Evolutionary conservation across 495 filamentous ascomycete genomes (phyloP).

Genomic region (Parathielavia hyrcaniae): DNA sequence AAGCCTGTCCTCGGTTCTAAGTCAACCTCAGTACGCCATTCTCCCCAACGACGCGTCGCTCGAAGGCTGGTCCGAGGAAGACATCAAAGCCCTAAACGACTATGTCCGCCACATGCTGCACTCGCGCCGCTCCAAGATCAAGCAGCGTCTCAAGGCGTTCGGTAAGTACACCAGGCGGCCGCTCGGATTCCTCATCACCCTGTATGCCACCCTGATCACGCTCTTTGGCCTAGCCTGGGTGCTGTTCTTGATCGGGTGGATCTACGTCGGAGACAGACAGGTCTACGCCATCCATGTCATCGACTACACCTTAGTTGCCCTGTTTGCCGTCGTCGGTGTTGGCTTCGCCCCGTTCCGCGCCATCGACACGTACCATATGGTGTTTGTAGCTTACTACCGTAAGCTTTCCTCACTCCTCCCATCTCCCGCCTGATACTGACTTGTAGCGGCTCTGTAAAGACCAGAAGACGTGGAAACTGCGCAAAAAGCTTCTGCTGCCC

Average conservation of each 20-base stretch:
- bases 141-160: constrained; percentile 67
- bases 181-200: constrained; percentile 66
- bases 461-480: constrained; percentile 63
- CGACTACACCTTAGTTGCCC: constrained; percentile 67
- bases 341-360: constrained; percentile 69
- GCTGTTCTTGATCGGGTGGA: constrained; percentile 79
- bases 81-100: constrained; percentile 68
- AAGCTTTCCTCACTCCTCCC: background rate
- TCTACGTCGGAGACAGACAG: constrained; percentile 68
- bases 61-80: constrained; percentile 61
- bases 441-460: constrained; percentile 39
- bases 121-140: constrained; percentile 67
- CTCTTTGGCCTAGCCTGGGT: constrained; percentile 79
- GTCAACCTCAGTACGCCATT: constrained; percentile 49
- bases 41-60: constrained; percentile 59
- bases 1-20: constrained; percentile 43
- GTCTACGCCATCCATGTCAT: constrained; percentile 67
- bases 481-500: constrained; percentile 55
- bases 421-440: background rate
- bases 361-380: constrained; percentile 78
- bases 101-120: constrained; percentile 78
- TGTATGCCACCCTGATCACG: constrained; percentile 76
- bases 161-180: constrained; percentile 65
- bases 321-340: constrained; percentile 73
- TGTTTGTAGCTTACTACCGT: constrained; percentile 53